Evolutionary conservation across 495 filamentous ascomycete species (phyloP).

Genomic region (Aspergillus diversus): DNA sequence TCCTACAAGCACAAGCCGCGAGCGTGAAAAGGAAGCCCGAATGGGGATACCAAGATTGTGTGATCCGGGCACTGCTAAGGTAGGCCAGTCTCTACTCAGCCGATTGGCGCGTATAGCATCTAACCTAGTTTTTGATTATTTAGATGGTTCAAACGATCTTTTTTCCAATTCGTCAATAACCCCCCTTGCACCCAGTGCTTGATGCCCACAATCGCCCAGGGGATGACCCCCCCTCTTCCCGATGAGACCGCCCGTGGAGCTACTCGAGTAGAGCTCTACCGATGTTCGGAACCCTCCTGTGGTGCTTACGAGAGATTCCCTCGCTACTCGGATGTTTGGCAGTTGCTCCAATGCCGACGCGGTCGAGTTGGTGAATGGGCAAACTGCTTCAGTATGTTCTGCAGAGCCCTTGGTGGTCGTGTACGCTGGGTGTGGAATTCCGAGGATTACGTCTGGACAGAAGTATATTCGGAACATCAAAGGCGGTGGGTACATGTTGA

Average conservation of each 20-base stretch:
- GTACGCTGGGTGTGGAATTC: constrained; percentile 99
- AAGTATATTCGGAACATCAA: constrained; percentile 93
- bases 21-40: constrained; percentile 82
- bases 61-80: constrained; percentile 87
- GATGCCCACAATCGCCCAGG: constrained; percentile 79
- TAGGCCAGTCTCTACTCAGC: constrained; percentile 25
- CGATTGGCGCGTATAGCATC: constrained; percentile 13
- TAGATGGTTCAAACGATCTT: constrained; percentile 94
- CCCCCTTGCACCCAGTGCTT: constrained; percentile 80
- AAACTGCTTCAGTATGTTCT: constrained; percentile 99
- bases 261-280: constrained; percentile 84
- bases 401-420: constrained; percentile 84
- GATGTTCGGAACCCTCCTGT: constrained; percentile 74
- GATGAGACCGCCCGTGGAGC: constrained; percentile 90
- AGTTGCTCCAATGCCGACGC: constrained; percentile 78
- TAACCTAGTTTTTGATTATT: neutral
- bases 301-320: constrained; percentile 84
- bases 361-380: constrained; percentile 95
- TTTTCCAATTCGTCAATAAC: constrained; percentile 97
- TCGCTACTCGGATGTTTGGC: constrained; percentile 95
- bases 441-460: constrained; percentile 97
- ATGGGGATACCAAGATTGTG: constrained; percentile 99
- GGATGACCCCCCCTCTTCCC: constrained; percentile 79
- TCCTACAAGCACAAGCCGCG: constrained; percentile 82
- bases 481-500: constrained; percentile 98